phyloP scores from a whole-genome alignment of 192 early-diverging fungal species.

The Backusella circina region DNA sequence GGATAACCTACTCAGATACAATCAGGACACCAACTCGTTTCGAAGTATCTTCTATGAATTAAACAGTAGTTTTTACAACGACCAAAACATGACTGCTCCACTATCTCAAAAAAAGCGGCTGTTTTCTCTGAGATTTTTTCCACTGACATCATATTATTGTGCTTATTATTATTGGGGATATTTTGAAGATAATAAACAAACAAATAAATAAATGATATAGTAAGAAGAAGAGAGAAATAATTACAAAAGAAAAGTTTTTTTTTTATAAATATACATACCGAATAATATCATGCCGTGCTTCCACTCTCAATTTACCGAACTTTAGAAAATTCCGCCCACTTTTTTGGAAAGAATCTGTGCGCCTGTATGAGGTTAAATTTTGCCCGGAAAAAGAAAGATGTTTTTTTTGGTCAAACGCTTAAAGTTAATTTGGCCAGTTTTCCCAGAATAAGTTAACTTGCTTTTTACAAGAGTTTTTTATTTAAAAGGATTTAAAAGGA shows the following conservation, averaged over 20 bases:
- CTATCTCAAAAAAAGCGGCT: not conserved
- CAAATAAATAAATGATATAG: not conserved
- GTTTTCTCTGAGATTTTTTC: not conserved
- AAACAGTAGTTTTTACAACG: constrained; percentile 27
- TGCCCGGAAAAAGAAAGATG: not conserved
- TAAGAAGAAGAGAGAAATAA: not conserved
- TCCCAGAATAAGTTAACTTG: too few species aligned
- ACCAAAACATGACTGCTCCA: not conserved
- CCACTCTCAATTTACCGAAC: not conserved
- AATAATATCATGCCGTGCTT: not conserved
- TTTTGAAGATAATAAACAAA: not conserved
- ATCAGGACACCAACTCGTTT: constrained; percentile 29
- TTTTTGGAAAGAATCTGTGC: not conserved
- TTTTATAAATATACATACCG: not conserved
- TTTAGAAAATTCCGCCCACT: not conserved
- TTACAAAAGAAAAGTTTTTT: not conserved
- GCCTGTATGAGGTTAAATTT: not conserved
- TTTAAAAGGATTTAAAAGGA: too few species aligned
- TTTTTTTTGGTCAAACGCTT: too few species aligned
- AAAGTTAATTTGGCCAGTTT: too few species aligned
- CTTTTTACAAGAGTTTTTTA: too few species aligned
- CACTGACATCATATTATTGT: not conserved
- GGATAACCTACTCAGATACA: not conserved
- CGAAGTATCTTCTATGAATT: constrained; percentile 20
- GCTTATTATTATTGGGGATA: not conserved